Conservation (phyloP, 2,329 filamentous ascomycete species). For the Fusarium stilboides region DNA sequence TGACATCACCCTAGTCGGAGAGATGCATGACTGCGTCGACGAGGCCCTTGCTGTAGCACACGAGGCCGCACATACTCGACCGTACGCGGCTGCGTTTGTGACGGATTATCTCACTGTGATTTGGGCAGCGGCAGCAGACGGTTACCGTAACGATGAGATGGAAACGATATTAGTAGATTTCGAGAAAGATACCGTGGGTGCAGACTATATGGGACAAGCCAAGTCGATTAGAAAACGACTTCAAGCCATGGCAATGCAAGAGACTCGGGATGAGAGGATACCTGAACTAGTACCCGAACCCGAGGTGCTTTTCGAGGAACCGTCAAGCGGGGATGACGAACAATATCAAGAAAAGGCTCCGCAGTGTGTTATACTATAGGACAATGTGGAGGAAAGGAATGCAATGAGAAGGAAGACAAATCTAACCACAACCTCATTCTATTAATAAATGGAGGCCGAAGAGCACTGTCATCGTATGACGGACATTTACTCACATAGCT, state of each 20-base stretch:
- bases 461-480: no score
- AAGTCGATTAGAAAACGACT: constrained; percentile 19
- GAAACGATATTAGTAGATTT: constrained; percentile 32
- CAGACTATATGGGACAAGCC: constrained; percentile 37
- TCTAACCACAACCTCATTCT: no score
- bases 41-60: constrained; percentile 31
- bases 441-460: no score
- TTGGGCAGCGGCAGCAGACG: constrained; percentile 33
- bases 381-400: no score
- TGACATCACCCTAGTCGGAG: not conserved
- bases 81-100: constrained; percentile 37
- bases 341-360: not conserved
- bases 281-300: not conserved
- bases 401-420: not conserved
- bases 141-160: constrained; percentile 23
- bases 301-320: not conserved
- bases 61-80: constrained; percentile 29
- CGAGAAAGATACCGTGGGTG: constrained; percentile 34
- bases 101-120: constrained; percentile 37
- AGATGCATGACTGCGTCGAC: constrained; percentile 24
- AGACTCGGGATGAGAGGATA: not conserved
- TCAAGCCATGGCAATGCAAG: constrained; percentile 23
- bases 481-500: no score
- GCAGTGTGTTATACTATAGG: constrained; percentile 14
- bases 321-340: not conserved